phyloP scores from a whole-genome alignment of 2,329 filamentous ascomycete genomes.

The Stemphylium beticola region DNA sequence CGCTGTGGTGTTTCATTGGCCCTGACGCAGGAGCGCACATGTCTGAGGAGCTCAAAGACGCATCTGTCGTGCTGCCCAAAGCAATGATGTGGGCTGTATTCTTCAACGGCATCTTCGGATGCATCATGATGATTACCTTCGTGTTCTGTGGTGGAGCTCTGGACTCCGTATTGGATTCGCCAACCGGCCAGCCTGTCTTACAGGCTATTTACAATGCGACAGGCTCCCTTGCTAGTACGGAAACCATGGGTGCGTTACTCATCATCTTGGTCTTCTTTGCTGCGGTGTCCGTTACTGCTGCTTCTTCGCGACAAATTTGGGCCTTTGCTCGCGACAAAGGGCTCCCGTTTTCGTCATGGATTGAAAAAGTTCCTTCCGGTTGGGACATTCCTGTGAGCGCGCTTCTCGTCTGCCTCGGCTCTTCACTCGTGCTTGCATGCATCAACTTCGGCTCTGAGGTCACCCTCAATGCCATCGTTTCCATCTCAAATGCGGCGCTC shows the following conservation, averaged over 20 bases:
- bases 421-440: conserved; percentile 44
- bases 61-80: conserved; percentile 36
- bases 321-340: conserved; percentile 30
- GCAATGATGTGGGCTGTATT: conserved; percentile 49
- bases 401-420: conserved; percentile 40
- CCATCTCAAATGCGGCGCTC: conserved; percentile 38
- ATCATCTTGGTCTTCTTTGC: conserved; percentile 36
- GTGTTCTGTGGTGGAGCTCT: conserved; percentile 44
- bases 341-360: conserved; percentile 30
- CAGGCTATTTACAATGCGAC: conserved; percentile 37
- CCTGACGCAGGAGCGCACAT: conserved; percentile 48
- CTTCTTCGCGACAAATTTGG: conserved; percentile 35
- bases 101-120: conserved; percentile 47
- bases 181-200: conserved; percentile 27
- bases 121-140: conserved; percentile 46
- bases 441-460: conserved; percentile 54
- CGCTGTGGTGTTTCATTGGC: conserved; percentile 45
- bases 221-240: conserved; percentile 26
- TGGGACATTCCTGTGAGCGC: conserved; percentile 42
- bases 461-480: conserved; percentile 51
- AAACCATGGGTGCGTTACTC: conserved; percentile 34
- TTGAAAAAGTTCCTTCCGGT: conserved; percentile 28
- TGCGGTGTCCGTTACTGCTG: conserved; percentile 44
- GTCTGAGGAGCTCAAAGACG: conserved; percentile 43
- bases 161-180: conserved; percentile 17